Percentiles rank a stretch among this genome's conserved stretches.
phyloP scores from a whole-genome alignment of 108 stramenopile genomes.

The Chaetoceros tenuissimus region DNA sequence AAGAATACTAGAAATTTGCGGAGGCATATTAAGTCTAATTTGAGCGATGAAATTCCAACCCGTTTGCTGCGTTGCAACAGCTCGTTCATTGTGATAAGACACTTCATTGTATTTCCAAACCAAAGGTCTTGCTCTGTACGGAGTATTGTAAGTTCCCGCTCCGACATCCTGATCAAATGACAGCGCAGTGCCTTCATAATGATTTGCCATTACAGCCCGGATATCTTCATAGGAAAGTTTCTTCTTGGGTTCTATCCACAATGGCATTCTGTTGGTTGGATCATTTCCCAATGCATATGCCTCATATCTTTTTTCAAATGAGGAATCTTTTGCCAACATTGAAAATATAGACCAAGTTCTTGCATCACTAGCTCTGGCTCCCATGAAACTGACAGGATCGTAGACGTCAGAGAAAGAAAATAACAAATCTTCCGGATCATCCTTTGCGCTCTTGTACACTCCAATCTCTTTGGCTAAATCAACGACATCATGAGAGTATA shows the following conservation, averaged over 20 bases:
- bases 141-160: slow-evolving; percentile 27
- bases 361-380: slow-evolving; percentile 56
- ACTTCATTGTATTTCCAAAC: slow-evolving; percentile 30
- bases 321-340: slow-evolving; percentile 18
- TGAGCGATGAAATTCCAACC: slow-evolving; percentile 64
- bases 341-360: slow-evolving; percentile 60
- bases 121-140: slow-evolving; percentile 50
- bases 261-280: slow-evolving; percentile 53
- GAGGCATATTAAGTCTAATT: slow-evolving; percentile 42
- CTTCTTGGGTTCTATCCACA: slow-evolving; percentile 41
- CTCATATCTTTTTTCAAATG: slow-evolving; percentile 31
- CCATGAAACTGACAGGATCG: slow-evolving; percentile 41
- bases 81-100: slow-evolving; percentile 59
- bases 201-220: slow-evolving; percentile 43
- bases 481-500: slow-evolving; percentile 49
- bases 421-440: slow-evolving; percentile 15
- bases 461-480: slow-evolving; percentile 53
- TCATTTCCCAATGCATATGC: slow-evolving; percentile 50
- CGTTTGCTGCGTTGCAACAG: slow-evolving; percentile 46
- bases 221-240: slow-evolving; percentile 41
- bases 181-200: slow-evolving; percentile 56
- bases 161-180: slow-evolving; percentile 51
- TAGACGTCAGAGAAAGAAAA: slow-evolving; percentile 63
- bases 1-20: slow-evolving; percentile 32
- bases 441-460: slow-evolving; percentile 17